Base-by-base conservation (phyloP, 345 rosid genomes). In the Limnanthes douglasii region DNA sequence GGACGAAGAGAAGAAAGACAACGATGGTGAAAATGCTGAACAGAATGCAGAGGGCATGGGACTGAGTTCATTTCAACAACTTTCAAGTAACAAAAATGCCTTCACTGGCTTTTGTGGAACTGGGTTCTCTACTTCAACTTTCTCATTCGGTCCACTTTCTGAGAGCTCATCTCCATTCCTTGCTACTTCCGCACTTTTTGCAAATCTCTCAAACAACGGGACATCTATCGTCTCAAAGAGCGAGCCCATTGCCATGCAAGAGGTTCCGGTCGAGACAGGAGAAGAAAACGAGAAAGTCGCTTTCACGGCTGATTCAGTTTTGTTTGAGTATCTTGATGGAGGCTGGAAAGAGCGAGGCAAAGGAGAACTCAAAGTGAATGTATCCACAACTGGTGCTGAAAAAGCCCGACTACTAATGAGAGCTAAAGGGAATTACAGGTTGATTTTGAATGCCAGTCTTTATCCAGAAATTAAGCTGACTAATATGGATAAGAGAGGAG, bases 291-390 rank as follows among this genome's bases (percentile, higher is more conserved):
- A 84, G 66, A 61, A 21, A 54, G 82, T 60, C 11, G 78, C 50
- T 40, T 90, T 84, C 62, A 47, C 79, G 4, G 75, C 98, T 36
- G 95, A 80, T 34, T 74, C 95, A 1, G 56, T 67, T 16, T 42
- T 80, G 57, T 90, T 79, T 46, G 98, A 90, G 41, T 90, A 37
- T 50, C 34, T 59, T 4, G 78, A 75, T 40, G 75, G 82, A 14
- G 53, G 59, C 22, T 90, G 98, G 98, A 90, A 81, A 71, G 98
- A 90, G 58, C 94, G 98, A 8, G 98, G 98, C 4, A 85, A 90
- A 68, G 96, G 98, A 50, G 98, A 70, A 41, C 47, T 84, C 31
- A 90, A 75, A 62, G 85, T 90, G 48, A 85, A 90, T 21, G 79
- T 84, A 5, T 66, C 76, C 1, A 63, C 77, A 26, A 15, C 53